Base-by-base conservation (phyloP, 225 moss, liverwort and hornwort species). In the Polytrichum formosum region DNA sequence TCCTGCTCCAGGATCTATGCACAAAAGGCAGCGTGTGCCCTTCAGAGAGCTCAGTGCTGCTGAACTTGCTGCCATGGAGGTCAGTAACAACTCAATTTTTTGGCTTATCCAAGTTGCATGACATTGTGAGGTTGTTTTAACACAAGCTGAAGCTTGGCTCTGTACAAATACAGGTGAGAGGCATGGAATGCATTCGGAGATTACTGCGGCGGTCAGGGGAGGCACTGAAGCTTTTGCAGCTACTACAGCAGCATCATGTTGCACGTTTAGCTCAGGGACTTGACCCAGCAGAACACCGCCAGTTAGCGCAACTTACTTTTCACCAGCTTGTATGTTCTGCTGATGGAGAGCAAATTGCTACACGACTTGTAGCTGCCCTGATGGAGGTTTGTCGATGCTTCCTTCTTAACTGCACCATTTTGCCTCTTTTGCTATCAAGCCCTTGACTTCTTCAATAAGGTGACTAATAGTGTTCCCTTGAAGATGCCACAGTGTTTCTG, bases 61-160 rank as follows among this genome's bases (percentile, higher is more conserved):
- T 6, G 98, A 98, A 73, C 83, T 98, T 68, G 92, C 94, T 53
- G 98, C 94, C 25, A 94, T 94, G 98, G 94, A 98, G 92, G 97
- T 98, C 59, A 78, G 74, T 7, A 54, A 23, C 55, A 2, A 26
- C 46, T 56, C 28, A 19, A 22, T 46, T 23, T 70, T 53, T 59
- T 59, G 25, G 60, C 13, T 6, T 61, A 16, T 61, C 1, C 60
- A 61, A n/a, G 21, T 21, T n/a, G 60, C 22, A 22, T 61, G 26
- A 61, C 21, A 61, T 60, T 60, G 21, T 61, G 19, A n/a, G 26
- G 60, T 16, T 46, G 46, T 13, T 10, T 46, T 46, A 13, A 46
- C 46, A 46, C 13, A 46, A 46, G 16, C 46, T 46, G 46, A 46
- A 46, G 16, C 46, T 46, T 1, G 66, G 59, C 18, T 17, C 5